Percentiles rank a stretch among this genome's conserved stretches.
phyloP scores from a whole-genome alignment of 805 yeast genomes.

The Crinitomyces ghanaensis region DNA sequence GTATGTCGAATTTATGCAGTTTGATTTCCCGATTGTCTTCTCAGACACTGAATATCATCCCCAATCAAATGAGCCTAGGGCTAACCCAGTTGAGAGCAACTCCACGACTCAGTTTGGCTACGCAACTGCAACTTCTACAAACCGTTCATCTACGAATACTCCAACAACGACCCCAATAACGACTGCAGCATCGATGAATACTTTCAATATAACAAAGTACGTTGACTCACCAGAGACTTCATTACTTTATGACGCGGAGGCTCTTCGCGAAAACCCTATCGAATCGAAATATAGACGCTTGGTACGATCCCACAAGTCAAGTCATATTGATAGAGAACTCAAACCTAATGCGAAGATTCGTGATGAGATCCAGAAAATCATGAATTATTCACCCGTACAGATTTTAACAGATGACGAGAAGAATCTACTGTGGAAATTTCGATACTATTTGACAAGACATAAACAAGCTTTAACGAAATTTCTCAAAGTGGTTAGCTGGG shows the following conservation, averaged over 20 bases:
- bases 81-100: constrained; percentile 13
- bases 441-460: constrained; percentile 67
- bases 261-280: constrained; percentile 61
- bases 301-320: constrained; percentile 70
- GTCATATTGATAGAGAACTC: constrained; percentile 68
- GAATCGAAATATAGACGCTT: constrained; percentile 77
- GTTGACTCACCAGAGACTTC: background rate
- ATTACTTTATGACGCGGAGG: constrained; percentile 58
- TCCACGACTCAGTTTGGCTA: constrained; percentile 12
- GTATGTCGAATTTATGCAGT: constrained; percentile 48
- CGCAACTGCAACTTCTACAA: background rate
- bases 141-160: background rate
- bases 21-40: constrained; percentile 62
- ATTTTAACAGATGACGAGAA: constrained; percentile 72
- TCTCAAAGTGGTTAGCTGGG: constrained; percentile 80
- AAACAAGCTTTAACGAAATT: constrained; percentile 67
- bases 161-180: constrained; percentile 8
- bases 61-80: background rate
- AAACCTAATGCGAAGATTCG: constrained; percentile 81
- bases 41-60: constrained; percentile 43
- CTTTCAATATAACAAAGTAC: too few species aligned
- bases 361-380: constrained; percentile 56
- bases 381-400: constrained; percentile 73
- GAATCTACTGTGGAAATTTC: constrained; percentile 79
- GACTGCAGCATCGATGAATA: constrained; percentile 2